Evolutionary conservation across 208 protist species (phyloP).

Genomic region (Tritrichomonas musculus): DNA sequence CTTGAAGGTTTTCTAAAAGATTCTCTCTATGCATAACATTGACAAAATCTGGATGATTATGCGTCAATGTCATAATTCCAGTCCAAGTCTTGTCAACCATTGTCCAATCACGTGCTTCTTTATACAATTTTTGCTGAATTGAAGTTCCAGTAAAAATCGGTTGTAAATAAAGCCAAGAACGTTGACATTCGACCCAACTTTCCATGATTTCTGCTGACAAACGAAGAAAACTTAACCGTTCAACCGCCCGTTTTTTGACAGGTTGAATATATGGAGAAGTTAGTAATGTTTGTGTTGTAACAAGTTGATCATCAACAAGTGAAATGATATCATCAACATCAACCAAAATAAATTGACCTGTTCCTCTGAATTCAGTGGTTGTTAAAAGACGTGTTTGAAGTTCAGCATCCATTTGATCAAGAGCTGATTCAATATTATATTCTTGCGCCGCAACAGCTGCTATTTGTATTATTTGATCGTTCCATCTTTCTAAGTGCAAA

Average conservation of each 20-base stretch:
- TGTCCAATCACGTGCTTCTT: constrained; percentile 69
- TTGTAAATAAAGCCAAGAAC: constrained; percentile 81
- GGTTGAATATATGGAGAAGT: constrained; percentile 63
- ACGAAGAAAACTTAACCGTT: constrained; percentile 49
- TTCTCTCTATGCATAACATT: constrained; percentile 74
- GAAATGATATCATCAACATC: constrained; percentile 37
- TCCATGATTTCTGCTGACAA: constrained; percentile 53
- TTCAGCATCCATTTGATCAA: constrained; percentile 71
- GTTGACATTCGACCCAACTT: constrained; percentile 65
- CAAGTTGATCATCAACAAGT: constrained; percentile 36
- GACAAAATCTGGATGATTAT: constrained; percentile 65
- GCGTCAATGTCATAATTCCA: constrained; percentile 48
- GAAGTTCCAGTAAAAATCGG: constrained; percentile 91
- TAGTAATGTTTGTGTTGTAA: constrained; percentile 39
- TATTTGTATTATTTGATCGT: constrained; percentile 72
- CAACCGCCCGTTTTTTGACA: constrained; percentile 48
- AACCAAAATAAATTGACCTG: constrained; percentile 51
- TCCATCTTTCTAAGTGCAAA: constrained; percentile 66
- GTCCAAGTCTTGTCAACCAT: constrained; percentile 51
- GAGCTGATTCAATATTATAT: constrained; percentile 81
- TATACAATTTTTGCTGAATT: constrained; percentile 85
- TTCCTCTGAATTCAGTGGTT: neutral
- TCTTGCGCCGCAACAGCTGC: constrained; percentile 82
- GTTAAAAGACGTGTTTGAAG: constrained; percentile 37
- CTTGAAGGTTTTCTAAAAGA: constrained; percentile 69